Conservation (phyloP, 768 basidiomycete species). For the Mycena polygramma region DNA sequence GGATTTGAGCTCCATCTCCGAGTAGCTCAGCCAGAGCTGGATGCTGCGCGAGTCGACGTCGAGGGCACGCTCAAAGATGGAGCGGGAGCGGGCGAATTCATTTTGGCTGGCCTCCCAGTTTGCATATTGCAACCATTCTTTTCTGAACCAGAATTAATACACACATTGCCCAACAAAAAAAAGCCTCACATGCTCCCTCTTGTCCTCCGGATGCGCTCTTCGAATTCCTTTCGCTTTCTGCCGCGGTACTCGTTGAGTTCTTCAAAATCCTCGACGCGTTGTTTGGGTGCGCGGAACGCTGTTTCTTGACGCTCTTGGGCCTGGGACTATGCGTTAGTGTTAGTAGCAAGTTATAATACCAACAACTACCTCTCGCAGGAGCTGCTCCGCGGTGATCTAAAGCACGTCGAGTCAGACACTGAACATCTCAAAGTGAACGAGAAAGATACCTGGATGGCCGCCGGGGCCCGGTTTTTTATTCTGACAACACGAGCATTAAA, state of each 20-base stretch:
- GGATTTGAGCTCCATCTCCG: constrained; percentile 98
- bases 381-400: constrained; percentile 98
- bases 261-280: constrained; percentile 97
- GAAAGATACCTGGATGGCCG: constrained; percentile 84
- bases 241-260: constrained; percentile 91
- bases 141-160: constrained; percentile 55
- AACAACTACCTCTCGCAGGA: constrained; percentile 85
- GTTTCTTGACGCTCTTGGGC: constrained; percentile 98
- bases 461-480: constrained; percentile 97
- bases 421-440: constrained; percentile 14
- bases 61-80: constrained; percentile 95
- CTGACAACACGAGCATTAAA: constrained; percentile 50
- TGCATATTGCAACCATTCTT: constrained; percentile 90
- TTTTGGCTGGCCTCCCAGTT: constrained; percentile 97
- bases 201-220: constrained; percentile 86
- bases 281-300: constrained; percentile 91
- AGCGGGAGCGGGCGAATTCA: constrained; percentile 94
- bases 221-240: constrained; percentile 93
- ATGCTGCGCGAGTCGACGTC: constrained; percentile 94
- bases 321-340: constrained; percentile 50
- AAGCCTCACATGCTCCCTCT: constrained; percentile 90
- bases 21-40: constrained; percentile 94
- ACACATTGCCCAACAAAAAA: no score
- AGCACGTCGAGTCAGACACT: constrained; percentile 31
- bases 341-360: constrained; percentile 8